Evolutionary conservation across 2,329 filamentous ascomycete genomes (phyloP), one percentile per base, ranked within the genome.

Genomic region (Periconia sp.): DNA sequence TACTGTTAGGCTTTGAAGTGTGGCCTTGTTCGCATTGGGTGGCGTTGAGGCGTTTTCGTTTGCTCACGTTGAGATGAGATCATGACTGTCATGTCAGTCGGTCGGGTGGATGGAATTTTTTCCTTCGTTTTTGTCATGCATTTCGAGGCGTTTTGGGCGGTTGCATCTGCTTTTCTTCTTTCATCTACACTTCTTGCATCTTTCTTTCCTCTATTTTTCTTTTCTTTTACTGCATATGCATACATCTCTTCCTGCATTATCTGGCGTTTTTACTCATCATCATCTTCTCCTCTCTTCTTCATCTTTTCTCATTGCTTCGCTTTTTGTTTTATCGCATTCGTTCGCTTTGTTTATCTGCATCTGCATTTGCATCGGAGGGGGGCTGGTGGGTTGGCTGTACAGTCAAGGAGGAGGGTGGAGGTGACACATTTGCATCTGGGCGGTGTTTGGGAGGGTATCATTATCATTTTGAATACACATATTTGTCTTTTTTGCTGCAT

Each of bases 11-110:
- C 23, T 27, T 27, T 27, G 23, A 27, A 27, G 23, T 5, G 49
- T 48, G 55, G 60, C 57, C 54, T n/a, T 61, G 15, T n/a, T 37
- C 33, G 66, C 66, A 70, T 69, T 61, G 63, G 64, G 60, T 41
- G 67, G 65, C 41, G 65, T 60, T 13, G 15, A 37, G 60, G 62
- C 49, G 59, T 68, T 51, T 43, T 53, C 31, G 11, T n/a, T 42
- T 57, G 30, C 23, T 23, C 19, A 44, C 18, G 27, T 44, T 27
- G 33, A 13, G n/a, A n/a, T n/a, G n/a, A 37, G 15, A 5, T 37
- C 33, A n/a, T 27, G 23, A 27, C 5, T 27, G 23, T 8, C 23
- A 27, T 3, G 3, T 27, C 23, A 27, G 23, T 3, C 23, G 23
- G 5, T 3, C 23, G 23, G 5, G 23, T 8, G 23, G n/a, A n/a